Percentiles rank a stretch among this genome's conserved stretches.
Conservation (phyloP, 2,329 filamentous ascomycete species). For the Aspergillus sp. region DNA sequence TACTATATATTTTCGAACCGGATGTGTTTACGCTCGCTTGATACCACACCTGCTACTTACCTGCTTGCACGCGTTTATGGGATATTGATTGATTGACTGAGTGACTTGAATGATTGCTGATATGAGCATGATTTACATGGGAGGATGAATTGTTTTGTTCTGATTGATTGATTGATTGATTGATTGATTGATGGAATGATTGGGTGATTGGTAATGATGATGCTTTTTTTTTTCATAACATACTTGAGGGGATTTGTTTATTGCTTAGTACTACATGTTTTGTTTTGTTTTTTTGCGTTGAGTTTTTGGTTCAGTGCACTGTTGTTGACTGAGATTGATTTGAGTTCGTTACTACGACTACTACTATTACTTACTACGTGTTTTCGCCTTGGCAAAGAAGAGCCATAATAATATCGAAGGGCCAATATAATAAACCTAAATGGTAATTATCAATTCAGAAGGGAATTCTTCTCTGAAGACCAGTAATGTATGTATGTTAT, state of each 20-base stretch:
- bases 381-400: not conserved
- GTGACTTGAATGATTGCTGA: not conserved
- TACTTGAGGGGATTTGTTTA: not conserved
- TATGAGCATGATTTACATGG: not conserved
- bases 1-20: not conserved
- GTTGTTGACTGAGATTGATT: not conserved
- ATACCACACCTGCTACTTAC: not conserved
- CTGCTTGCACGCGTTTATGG: not conserved
- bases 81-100: not conserved
- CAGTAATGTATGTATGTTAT: no score
- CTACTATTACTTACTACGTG: not conserved
- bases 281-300: not conserved
- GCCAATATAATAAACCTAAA: not conserved
- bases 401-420: not conserved
- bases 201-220: not conserved
- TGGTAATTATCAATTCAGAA: not conserved
- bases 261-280: not conserved
- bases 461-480: no score
- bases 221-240: not conserved
- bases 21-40: constrained; percentile 5
- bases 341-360: not conserved
- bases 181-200: not conserved
- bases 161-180: not conserved
- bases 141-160: not conserved
- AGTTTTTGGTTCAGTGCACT: not conserved